Percentiles rank a stretch among this genome's conserved stretches.
phyloP scores from a whole-genome alignment of 208 protist genomes.

The Novymonas esmeraldas region DNA sequence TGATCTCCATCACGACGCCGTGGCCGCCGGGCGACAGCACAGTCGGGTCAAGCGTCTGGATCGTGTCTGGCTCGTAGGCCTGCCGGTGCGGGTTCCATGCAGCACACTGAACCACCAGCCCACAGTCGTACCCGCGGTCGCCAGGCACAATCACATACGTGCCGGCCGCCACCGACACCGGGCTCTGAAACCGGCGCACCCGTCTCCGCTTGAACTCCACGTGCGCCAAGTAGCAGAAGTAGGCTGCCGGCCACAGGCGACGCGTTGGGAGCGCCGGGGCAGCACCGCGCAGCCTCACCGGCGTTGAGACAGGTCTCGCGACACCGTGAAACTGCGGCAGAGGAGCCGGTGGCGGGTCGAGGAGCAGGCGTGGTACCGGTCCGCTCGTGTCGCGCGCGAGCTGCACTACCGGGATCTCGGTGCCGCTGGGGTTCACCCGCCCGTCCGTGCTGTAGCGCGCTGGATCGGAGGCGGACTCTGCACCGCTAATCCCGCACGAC shows the following conservation, averaged over 20 bases:
- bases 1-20: conserved; percentile 40
- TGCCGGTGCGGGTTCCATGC: conserved; percentile 39
- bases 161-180: conserved; percentile 29
- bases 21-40: conserved; percentile 31
- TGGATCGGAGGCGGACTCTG: conserved; percentile 6
- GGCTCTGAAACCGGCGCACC: conserved; percentile 46
- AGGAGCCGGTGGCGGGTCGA: neutral
- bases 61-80: conserved; percentile 15
- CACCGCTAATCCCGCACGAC: conserved; percentile 15
- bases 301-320: neutral
- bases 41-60: conserved; percentile 19
- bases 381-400: neutral
- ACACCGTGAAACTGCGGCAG: no score
- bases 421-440: neutral
- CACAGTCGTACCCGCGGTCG: conserved; percentile 82
- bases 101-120: conserved; percentile 69
- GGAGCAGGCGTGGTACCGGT: neutral
- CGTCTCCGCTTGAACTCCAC: conserved; percentile 88
- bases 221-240: conserved; percentile 56
- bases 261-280: conserved; percentile 1
- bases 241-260: conserved; percentile 29
- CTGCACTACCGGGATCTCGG: neutral
- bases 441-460: neutral
- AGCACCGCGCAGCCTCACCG: neutral
- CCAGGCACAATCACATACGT: conserved; percentile 84